Percentiles rank a stretch among this genome's conserved stretches.
These are phyloP conservation scores for Pascua guehoae DNA, from an alignment of 1,284 basidiomycete genomes.

Conservation along the genomic window DNA sequence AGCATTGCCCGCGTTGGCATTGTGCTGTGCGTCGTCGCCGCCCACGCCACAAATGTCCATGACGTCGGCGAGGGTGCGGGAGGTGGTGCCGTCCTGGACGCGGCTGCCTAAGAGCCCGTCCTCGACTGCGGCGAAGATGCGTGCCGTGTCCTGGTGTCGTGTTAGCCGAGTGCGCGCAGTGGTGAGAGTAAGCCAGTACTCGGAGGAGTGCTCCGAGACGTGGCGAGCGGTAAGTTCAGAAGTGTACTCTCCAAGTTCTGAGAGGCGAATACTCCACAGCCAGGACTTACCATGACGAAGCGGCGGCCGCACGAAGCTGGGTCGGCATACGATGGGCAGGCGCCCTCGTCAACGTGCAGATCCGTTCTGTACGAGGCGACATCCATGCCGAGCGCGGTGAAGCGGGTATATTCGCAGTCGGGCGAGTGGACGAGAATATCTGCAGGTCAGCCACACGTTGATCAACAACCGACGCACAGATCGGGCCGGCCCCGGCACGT, in stretches of 20 bases:
- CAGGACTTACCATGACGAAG: constrained; percentile 30
- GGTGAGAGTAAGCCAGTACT: background rate
- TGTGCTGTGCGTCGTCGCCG: background rate
- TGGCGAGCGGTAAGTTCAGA: too few species aligned
- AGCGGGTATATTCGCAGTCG: constrained; percentile 17
- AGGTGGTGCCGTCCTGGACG: constrained; percentile 10
- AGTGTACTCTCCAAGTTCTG: too few species aligned
- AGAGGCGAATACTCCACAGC: too few species aligned
- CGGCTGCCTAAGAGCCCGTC: constrained; percentile 10
- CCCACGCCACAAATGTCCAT: background rate
- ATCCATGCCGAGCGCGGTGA: constrained; percentile 18
- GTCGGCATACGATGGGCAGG: constrained; percentile 22
- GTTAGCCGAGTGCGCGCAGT: background rate
- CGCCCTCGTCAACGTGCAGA: constrained; percentile 22
- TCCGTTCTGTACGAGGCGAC: constrained; percentile 16
- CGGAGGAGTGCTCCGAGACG: too few species aligned
- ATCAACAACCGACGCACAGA: constrained; percentile 23
- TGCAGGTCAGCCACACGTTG: constrained; percentile 1
- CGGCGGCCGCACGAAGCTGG: constrained; percentile 20
- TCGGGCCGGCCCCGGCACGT: constrained; percentile 32
- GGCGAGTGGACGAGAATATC: constrained; percentile 34
- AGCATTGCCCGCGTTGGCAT: constrained; percentile 29
- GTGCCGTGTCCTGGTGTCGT: constrained; percentile 30
- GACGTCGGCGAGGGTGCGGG: constrained; percentile 1
- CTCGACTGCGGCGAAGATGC: constrained; percentile 35